A percentile compares a stretch with the other conserved stretches of the same genome.
Conservation (phyloP, 768 basidiomycete species). For the Holtermanniella nyarrowii region DNA sequence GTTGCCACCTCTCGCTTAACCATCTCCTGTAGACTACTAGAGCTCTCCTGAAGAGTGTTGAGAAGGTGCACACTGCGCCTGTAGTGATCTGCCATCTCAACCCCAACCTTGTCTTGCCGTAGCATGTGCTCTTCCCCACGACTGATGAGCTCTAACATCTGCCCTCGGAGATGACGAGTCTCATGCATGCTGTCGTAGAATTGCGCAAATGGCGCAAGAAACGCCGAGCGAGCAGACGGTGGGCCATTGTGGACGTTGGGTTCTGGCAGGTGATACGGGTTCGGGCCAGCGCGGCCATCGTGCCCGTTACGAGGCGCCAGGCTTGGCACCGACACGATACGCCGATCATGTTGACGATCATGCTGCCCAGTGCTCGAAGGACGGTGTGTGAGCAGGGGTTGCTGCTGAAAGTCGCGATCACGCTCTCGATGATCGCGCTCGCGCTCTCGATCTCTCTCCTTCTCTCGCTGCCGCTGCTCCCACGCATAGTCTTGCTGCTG, state of each 20-base stretch:
- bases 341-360: neutral
- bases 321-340: neutral
- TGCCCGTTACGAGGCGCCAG: neutral
- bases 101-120: slow-evolving; percentile 12
- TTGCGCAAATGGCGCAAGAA: slow-evolving; percentile 1
- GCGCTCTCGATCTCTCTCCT: slow-evolving; percentile 1
- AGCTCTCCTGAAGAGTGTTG: slow-evolving; percentile 19
- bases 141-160: slow-evolving; percentile 19
- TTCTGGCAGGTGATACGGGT: slow-evolving; percentile 12
- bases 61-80: slow-evolving; percentile 16
- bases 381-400: neutral
- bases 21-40: slow-evolving; percentile 32
- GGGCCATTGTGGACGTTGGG: neutral
- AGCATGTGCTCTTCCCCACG: slow-evolving; percentile 17
- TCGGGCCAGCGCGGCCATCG: neutral
- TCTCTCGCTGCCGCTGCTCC: no score
- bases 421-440: neutral
- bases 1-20: slow-evolving; percentile 29
- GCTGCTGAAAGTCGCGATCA: neutral
- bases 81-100: slow-evolving; percentile 24
- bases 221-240: neutral
- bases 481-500: neutral
- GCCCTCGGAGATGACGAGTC: slow-evolving; percentile 14
- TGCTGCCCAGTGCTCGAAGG: neutral
- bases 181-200: slow-evolving; percentile 24